Evolutionary conservation across 108 stramenopile species (phyloP), one percentile per base, ranked within the genome.

Genomic region (Pseudonitzschia delicatissima): DNA sequence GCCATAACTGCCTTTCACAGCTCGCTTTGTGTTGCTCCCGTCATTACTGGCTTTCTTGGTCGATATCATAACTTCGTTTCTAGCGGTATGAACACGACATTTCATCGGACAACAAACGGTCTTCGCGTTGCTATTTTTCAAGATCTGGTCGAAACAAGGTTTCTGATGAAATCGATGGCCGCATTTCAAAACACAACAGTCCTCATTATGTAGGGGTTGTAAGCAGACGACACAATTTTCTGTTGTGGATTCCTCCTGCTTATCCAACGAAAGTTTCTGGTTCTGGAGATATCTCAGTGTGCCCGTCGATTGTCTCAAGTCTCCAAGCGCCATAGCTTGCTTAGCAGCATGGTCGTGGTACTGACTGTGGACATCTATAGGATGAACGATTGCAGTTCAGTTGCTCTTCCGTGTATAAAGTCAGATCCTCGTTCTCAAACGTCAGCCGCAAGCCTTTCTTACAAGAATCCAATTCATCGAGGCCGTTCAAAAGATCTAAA

Each of bases 1-100:
- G 3, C 92, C 92, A 77, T 82, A 93, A 57, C 81, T 75, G 1
- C 92, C 92, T 57, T 89, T 74, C 12, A 93, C 50, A 45, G 58
- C 52, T 40, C 74, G 58, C 61, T 36, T 11, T 8, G 52, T 55
- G 32, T 48, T 55, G 45, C 78, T 81, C 40, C 80, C 76, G 74
- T 87, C 77, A 23, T 83, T 58, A 52, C 48, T 55, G 17, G 45
- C 49, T 52, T 74, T 76, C 53, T 80, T 64, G 20, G 60, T 76
- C 21, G 82, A 85, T 36, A 78, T 67, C 78, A 74, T 64, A 18
- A 84, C 77, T 34, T 84, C 86, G 17, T 78, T 77, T 29, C 27
- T 42, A 33, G 53, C 66, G 15, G 84, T 83, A 12, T 7, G 37
- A 11, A 75, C 45, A 23, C 62, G 35, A 40, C 84, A 88, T 48